phyloP scores from a whole-genome alignment of 768 basidiomycete species.

The Solioccasus polychromus region DNA sequence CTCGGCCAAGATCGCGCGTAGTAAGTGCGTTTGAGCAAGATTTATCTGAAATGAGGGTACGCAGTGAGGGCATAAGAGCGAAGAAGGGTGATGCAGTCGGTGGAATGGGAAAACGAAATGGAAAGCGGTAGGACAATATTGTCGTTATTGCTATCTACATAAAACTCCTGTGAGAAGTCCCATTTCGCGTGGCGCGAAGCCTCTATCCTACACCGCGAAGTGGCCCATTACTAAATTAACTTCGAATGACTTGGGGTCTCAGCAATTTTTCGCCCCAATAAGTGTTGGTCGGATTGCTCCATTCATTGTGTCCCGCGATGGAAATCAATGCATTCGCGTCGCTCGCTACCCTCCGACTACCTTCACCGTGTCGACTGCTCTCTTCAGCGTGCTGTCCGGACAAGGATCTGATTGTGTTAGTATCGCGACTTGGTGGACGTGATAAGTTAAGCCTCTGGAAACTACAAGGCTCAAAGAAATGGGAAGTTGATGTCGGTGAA shows the following conservation, averaged over 20 bases:
- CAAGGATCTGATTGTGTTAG: constrained; percentile 71
- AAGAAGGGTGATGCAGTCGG: constrained; percentile 59
- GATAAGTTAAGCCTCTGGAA: constrained; percentile 80
- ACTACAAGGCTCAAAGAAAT: constrained; percentile 72
- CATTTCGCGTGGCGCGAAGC: constrained; percentile 28
- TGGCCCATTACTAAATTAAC: constrained; percentile 13
- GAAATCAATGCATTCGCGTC: constrained; percentile 48
- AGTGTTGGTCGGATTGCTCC: background rate
- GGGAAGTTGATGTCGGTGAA: constrained; percentile 71
- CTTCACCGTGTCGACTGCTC: constrained; percentile 56
- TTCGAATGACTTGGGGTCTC: constrained; percentile 15
- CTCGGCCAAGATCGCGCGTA: constrained; percentile 30
- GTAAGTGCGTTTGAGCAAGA: constrained; percentile 59
- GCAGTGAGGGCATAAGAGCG: constrained; percentile 60
- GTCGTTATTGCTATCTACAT: too few relatives aligned
- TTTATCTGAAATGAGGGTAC: constrained; percentile 42
- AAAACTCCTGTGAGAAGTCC: constrained; percentile 20
- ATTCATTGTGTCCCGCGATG: constrained; percentile 27
- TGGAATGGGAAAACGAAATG: constrained; percentile 50
- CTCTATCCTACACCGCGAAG: constrained; percentile 18
- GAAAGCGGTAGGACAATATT: constrained; percentile 27
- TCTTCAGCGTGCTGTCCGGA: constrained; percentile 76
- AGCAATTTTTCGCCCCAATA: constrained; percentile 9
- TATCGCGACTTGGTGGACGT: constrained; percentile 63
- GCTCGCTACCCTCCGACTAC: constrained; percentile 55